These are phyloP conservation scores for Xerocomus cyaneibrunnescens DNA, from an alignment of 1,284 basidiomycete species.

Conservation along the genomic window DNA sequence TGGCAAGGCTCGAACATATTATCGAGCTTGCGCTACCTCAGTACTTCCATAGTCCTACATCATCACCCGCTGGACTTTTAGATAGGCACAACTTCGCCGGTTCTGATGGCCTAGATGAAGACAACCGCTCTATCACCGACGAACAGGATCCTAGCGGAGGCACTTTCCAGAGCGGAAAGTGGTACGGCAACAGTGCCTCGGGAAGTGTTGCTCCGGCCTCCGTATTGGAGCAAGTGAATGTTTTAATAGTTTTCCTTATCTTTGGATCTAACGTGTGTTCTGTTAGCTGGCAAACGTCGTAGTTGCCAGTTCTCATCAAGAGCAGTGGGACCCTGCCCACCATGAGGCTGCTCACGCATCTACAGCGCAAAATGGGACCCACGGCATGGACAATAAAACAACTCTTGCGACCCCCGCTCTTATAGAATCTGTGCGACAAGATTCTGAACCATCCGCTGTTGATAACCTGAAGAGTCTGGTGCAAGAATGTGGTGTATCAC, in stretches of 20 bases:
- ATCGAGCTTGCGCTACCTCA: constrained; percentile 76
- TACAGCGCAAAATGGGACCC: constrained; percentile 27
- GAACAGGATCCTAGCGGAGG: constrained; percentile 73
- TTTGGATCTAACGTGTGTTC: constrained; percentile 13
- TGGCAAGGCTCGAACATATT: constrained; percentile 74
- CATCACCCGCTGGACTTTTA: constrained; percentile 36
- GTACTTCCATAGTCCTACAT: constrained; percentile 47
- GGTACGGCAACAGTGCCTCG: constrained; percentile 80
- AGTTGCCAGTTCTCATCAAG: constrained; percentile 37
- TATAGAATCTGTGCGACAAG: constrained; percentile 49
- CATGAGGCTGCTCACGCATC: constrained; percentile 8
- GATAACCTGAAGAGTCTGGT: constrained; percentile 81
- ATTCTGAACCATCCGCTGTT: constrained; percentile 66
- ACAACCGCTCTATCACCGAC: constrained; percentile 63
- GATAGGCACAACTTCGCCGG: constrained; percentile 43
- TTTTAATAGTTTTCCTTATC: constrained; percentile 11
- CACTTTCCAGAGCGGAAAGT: constrained; percentile 77
- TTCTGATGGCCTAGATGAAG: constrained; percentile 55
- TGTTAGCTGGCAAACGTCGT: constrained; percentile 61
- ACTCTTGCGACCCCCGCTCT: constrained; percentile 31
- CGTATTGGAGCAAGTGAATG: constrained; percentile 71
- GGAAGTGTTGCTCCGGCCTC: constrained; percentile 74
- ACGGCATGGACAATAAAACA: constrained; percentile 28
- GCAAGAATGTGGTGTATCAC: constrained; percentile 86
- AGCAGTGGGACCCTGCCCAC: constrained; percentile 30